A percentile compares a stretch with the other conserved stretches of the same genome.
Conservation (phyloP, 495 filamentous ascomycete species). For the Annulohypoxylon nitens region DNA sequence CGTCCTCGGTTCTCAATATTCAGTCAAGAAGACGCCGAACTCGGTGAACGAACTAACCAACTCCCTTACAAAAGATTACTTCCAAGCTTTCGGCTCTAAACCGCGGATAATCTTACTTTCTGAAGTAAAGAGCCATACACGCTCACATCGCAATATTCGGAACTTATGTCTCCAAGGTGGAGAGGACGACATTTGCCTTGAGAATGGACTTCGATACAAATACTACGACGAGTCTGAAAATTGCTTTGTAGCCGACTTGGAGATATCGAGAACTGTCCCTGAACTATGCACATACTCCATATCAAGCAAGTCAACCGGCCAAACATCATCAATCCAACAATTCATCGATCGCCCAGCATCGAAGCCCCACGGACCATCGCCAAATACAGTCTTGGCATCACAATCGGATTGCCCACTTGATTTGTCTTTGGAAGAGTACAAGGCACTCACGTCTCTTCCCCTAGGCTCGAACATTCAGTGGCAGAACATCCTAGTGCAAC, state of each 20-base stretch:
- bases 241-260: slow-evolving; percentile 49
- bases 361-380: slow-evolving; percentile 48
- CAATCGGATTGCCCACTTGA: slow-evolving; percentile 58
- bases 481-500: slow-evolving; percentile 67
- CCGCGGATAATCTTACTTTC: slow-evolving; percentile 58
- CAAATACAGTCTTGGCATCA: slow-evolving; percentile 61
- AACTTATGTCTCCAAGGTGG: slow-evolving; percentile 47
- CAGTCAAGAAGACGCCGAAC: neutral
- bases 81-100: neutral
- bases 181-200: slow-evolving; percentile 56
- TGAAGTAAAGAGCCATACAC: slow-evolving; percentile 57
- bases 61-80: slow-evolving; percentile 5
- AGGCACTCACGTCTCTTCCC: slow-evolving; percentile 62
- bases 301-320: slow-evolving; percentile 30
- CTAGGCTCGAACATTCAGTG: slow-evolving; percentile 65
- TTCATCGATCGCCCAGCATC: slow-evolving; percentile 54
- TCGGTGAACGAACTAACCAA: neutral
- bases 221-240: slow-evolving; percentile 48
- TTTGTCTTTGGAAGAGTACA: slow-evolving; percentile 66
- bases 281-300: slow-evolving; percentile 54
- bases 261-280: slow-evolving; percentile 35
- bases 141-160: slow-evolving; percentile 56
- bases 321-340: slow-evolving; percentile 45
- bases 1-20: slow-evolving; percentile 50
- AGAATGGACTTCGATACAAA: slow-evolving; percentile 58